Percentiles rank a stretch among this genome's conserved stretches.
Evolutionary conservation across 2,329 filamentous ascomycete species (phyloP).

Genomic region (Lachnellula occidentalis): DNA sequence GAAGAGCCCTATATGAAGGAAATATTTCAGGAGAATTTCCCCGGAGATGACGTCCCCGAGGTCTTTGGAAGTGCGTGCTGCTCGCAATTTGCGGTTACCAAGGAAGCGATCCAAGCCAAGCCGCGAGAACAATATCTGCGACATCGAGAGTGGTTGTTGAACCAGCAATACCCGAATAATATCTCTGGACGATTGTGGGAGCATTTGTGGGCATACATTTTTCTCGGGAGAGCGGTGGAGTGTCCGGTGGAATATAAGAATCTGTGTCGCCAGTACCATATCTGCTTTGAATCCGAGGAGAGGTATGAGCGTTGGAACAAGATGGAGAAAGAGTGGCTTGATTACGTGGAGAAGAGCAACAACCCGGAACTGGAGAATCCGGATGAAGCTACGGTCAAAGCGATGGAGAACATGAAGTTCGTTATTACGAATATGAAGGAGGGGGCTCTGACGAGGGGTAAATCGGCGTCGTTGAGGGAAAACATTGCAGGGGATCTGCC

Average conservation of each 20-base stretch:
- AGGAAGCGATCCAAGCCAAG: slow-evolving; percentile 43
- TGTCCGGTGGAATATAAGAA: slow-evolving; percentile 13
- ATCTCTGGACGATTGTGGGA: slow-evolving; percentile 55
- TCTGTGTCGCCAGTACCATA: slow-evolving; percentile 10
- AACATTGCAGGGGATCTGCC: too few species aligned
- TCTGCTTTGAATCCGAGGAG: slow-evolving; percentile 6
- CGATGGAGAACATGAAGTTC: too few species aligned
- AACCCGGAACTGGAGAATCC: too few species aligned
- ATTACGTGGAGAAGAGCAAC: too few species aligned
- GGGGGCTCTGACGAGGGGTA: too few species aligned
- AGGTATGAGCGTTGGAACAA: too few species aligned
- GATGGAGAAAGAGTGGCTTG: too few species aligned
- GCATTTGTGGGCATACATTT: slow-evolving; percentile 51
- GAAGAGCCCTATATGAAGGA: slow-evolving; percentile 14
- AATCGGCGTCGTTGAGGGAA: too few species aligned
- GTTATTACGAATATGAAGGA: too few species aligned
- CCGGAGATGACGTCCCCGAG: slow-evolving; percentile 33
- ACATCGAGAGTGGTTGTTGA: slow-evolving; percentile 52
- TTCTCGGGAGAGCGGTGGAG: slow-evolving; percentile 9
- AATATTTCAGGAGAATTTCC: slow-evolving; percentile 10
- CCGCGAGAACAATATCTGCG: slow-evolving; percentile 47
- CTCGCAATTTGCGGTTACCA: slow-evolving; percentile 57
- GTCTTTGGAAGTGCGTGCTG: slow-evolving; percentile 52
- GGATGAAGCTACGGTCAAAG: too few species aligned
- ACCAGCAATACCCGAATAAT: slow-evolving; percentile 45